Conservation (phyloP, 2,329 filamentous ascomycete genomes). For the Claviceps lovelessii region DNA sequence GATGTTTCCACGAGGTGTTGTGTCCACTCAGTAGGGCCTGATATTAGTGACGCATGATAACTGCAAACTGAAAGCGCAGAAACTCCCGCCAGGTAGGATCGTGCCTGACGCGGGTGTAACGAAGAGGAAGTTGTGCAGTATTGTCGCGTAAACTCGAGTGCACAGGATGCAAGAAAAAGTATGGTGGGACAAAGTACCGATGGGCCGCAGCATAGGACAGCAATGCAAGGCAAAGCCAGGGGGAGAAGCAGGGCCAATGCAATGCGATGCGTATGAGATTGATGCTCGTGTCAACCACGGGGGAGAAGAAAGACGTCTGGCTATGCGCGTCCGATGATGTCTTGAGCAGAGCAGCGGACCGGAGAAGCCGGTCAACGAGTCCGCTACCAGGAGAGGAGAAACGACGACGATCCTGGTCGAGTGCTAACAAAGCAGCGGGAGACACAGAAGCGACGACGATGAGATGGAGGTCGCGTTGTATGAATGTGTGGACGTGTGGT, state of each 20-base stretch:
- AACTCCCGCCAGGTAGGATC: not conserved
- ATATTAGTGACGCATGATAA: not conserved
- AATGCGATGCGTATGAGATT: not conserved
- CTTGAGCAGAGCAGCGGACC: not conserved
- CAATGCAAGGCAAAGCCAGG: not conserved
- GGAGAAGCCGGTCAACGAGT: too few species aligned
- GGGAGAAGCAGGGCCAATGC: not conserved
- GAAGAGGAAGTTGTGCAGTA: not conserved
- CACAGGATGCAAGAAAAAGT: not conserved
- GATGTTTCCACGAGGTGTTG: not conserved
- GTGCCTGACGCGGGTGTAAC: not conserved
- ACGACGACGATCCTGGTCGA: too few species aligned
- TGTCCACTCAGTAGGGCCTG: not conserved
- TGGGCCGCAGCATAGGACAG: not conserved
- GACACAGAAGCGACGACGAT: not conserved
- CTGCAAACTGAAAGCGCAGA: not conserved
- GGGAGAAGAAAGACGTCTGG: not conserved
- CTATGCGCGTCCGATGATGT: not conserved
- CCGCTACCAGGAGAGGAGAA: too few species aligned
- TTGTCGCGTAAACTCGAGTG: not conserved
- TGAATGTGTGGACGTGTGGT: not conserved
- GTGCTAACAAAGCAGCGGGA: too few species aligned
- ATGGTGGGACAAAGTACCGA: not conserved
- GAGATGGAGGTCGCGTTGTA: not conserved
- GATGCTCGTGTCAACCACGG: not conserved